These are phyloP conservation scores for Corylus americana DNA, from an alignment of 306 rosid species.

Conservation along the genomic window DNA sequence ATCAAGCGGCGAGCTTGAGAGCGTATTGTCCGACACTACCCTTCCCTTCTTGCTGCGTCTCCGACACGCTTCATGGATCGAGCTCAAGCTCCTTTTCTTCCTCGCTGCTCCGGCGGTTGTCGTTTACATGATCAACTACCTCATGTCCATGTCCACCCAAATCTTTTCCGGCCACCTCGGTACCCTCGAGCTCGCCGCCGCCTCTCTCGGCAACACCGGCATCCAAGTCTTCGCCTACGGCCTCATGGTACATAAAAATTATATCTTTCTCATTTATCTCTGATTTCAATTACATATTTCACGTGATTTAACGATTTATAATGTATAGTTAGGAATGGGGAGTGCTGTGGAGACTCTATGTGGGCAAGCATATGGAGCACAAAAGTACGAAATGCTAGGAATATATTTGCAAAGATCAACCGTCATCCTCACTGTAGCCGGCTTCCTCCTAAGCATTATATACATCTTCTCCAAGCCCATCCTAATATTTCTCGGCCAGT, in stretches of 20 bases:
- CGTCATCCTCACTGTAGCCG: conserved; percentile 36
- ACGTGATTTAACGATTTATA: no score
- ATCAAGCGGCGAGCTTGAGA: conserved; percentile 40
- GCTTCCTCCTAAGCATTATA: conserved; percentile 26
- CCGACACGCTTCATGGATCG: conserved; percentile 49
- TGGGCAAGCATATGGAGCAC: conserved; percentile 81
- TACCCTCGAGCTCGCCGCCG: conserved; percentile 67
- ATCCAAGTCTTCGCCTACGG: conserved; percentile 73
- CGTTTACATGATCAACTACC: conserved; percentile 53
- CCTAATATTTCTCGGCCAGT: conserved; percentile 49
- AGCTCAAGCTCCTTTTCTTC: conserved; percentile 47
- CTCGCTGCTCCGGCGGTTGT: conserved; percentile 61
- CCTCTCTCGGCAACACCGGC: conserved; percentile 71
- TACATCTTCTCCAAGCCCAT: conserved; percentile 50
- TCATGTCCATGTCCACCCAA: conserved; percentile 75
- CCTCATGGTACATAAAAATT: conserved; percentile 46
- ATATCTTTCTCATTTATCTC: no score
- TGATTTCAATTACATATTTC: no score
- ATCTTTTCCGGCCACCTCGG: conserved; percentile 76
- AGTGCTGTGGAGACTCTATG: conserved; percentile 91
- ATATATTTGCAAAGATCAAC: conserved; percentile 68
- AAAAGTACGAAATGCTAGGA: conserved; percentile 60
- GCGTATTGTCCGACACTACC: conserved; percentile 40
- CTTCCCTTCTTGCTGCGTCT: conserved; percentile 37
- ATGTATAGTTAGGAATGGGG: conserved; percentile 61